Percentiles rank a stretch among this genome's conserved stretches.
Conservation (phyloP, 192 early-diverging fungal species). For the Coemansia umbellata region DNA sequence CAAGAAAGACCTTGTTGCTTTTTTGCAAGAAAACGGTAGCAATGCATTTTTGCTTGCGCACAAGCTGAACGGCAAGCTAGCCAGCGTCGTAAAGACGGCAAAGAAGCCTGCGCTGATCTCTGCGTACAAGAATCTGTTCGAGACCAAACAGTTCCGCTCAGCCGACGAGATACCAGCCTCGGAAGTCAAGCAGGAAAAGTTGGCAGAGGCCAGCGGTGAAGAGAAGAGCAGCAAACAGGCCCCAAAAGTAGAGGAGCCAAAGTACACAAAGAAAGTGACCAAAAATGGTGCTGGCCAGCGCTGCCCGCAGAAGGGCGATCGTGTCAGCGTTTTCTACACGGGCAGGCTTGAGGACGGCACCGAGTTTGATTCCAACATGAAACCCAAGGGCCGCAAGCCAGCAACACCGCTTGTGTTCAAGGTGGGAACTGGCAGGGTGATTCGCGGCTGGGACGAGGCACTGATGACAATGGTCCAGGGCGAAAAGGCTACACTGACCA, state of each 20-base stretch:
- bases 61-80: conserved; percentile 70
- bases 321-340: conserved; percentile 62
- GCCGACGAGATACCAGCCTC: conserved; percentile 29
- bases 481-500: conserved; percentile 76
- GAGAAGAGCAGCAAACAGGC: conserved; percentile 2
- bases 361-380: conserved; percentile 66
- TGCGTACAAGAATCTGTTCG: conserved; percentile 63
- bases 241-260: conserved; percentile 44
- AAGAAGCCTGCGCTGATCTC: conserved; percentile 60
- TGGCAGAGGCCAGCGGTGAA: background rate
- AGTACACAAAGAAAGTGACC: conserved; percentile 61
- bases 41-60: conserved; percentile 60
- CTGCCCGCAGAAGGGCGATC: conserved; percentile 64
- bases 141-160: conserved; percentile 56
- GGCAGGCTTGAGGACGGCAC: conserved; percentile 67
- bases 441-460: conserved; percentile 82
- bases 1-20: conserved; percentile 69
- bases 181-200: conserved; percentile 38
- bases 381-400: conserved; percentile 58
- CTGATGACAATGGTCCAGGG: conserved; percentile 86
- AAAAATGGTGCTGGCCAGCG: conserved; percentile 63
- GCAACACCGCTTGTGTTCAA: conserved; percentile 67
- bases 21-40: conserved; percentile 60
- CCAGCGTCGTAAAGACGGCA: conserved; percentile 64
- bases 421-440: conserved; percentile 94